Conservation (phyloP, 2,329 filamentous ascomycete genomes). For the Neopestalotiopsis sp. region DNA sequence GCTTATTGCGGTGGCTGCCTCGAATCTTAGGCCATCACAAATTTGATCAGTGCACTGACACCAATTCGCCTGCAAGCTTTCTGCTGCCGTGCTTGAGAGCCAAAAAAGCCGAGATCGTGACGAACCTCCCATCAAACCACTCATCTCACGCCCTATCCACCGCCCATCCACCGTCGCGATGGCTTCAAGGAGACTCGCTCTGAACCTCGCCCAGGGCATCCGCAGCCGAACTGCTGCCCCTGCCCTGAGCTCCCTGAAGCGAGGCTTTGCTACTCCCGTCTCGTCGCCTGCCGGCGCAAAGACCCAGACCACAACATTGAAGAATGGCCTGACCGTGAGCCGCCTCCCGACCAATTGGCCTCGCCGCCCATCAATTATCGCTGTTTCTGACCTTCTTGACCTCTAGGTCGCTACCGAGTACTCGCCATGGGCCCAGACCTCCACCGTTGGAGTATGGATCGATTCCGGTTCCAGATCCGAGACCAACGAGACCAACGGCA, state of each 20-base stretch:
- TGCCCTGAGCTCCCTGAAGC: slow-evolving; percentile 75
- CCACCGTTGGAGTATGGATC: slow-evolving; percentile 98
- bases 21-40: slow-evolving; percentile 29
- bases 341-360: slow-evolving; percentile 33
- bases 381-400: slow-evolving; percentile 28
- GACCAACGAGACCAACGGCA: slow-evolving; percentile 98
- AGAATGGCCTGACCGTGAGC: slow-evolving; percentile 93
- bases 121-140: slow-evolving; percentile 54
- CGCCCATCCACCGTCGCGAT: slow-evolving; percentile 58
- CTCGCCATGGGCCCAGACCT: slow-evolving; percentile 97
- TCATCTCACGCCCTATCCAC: slow-evolving; percentile 53
- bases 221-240: slow-evolving; percentile 86
- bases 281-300: slow-evolving; percentile 67
- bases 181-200: slow-evolving; percentile 96
- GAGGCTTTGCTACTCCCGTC: slow-evolving; percentile 90
- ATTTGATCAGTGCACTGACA: slow-evolving; percentile 14
- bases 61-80: slow-evolving; percentile 10
- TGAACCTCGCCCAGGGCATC: slow-evolving; percentile 90
- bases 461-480: slow-evolving; percentile 98
- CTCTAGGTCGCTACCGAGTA: slow-evolving; percentile 93
- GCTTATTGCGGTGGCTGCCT: slow-evolving; percentile 15
- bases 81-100: slow-evolving; percentile 12
- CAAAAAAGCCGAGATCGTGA: slow-evolving; percentile 27
- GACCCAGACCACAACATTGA: slow-evolving; percentile 94
- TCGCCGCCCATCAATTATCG: slow-evolving; percentile 13